These are phyloP conservation scores for Talaromyces sp. DNA, from an alignment of 2,329 filamentous ascomycete species.

Conservation along the genomic window DNA sequence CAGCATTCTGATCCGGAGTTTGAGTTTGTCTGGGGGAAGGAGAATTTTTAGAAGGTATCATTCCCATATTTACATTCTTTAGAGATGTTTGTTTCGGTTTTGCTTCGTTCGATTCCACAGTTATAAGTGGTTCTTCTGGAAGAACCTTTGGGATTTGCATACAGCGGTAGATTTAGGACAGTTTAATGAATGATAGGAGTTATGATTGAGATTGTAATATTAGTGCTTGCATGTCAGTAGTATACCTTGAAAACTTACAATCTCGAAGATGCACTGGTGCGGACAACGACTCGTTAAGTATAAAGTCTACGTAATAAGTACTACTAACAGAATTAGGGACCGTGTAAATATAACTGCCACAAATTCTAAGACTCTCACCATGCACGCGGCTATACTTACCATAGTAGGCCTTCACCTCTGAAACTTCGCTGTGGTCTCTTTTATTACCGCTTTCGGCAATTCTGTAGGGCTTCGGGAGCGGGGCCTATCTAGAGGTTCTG, in stretches of 20 bases:
- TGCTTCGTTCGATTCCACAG: neutral
- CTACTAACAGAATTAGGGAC: too few relatives aligned
- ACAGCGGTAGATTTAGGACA: neutral
- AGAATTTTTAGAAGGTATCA: conserved; percentile 43
- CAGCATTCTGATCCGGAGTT: conserved; percentile 79
- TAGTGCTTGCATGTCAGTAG: too few relatives aligned
- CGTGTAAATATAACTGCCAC: too few relatives aligned
- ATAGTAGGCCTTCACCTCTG: too few relatives aligned
- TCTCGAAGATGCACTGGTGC: too few relatives aligned
- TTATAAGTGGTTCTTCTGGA: neutral
- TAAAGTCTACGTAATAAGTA: too few relatives aligned
- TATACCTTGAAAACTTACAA: too few relatives aligned
- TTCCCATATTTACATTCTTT: neutral
- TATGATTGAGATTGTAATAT: neutral
- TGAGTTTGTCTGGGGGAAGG: conserved; percentile 50
- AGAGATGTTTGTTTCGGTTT: neutral
- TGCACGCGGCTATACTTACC: too few relatives aligned
- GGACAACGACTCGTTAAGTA: too few relatives aligned
- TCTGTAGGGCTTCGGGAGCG: neutral
- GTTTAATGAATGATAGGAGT: neutral
- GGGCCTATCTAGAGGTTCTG: neutral
- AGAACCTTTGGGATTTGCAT: conserved; percentile 4
- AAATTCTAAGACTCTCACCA: too few relatives aligned
- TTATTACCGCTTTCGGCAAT: neutral
- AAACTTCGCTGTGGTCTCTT: neutral